Evolutionary conservation across 352 stramenopile species (phyloP), one percentile per base, ranked within the genome.

Genomic region (Phytophthora multivora): DNA sequence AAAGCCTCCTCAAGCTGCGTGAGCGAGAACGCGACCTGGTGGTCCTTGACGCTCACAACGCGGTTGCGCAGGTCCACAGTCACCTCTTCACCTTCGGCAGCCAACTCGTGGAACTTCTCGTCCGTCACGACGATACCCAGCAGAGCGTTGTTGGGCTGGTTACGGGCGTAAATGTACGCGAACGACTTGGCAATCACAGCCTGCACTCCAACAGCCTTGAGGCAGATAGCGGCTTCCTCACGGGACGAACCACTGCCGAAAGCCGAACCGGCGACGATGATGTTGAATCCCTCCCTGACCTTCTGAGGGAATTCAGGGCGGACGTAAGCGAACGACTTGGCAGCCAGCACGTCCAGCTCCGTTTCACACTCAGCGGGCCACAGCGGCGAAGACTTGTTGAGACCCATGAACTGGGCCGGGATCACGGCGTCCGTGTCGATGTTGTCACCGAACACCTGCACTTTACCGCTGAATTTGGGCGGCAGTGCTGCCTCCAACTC

Each of bases 101-200:
- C 82, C n/a, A 89, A 71, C 61, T 88, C 74, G 55, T 93, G 76
- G 59, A 93, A 93, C 58, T 80, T 83, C 36, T 91, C 82, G 59
- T 93, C 82, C 19, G 82, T 91, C 55, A 93, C 80, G 45, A 91
- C 77, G 54, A 93, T 91, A 16, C 84, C 84, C 58, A 93, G 53
- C 53, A 93, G 68, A 30, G 84, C 84, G 38, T 93, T 93, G 73
- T 93, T 93, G 35, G 82, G 82, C 65, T 93, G 84, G 73, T 93
- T 93, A 31, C 84, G 80, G 8, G 84, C 82, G 69, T 93, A 93
- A 47, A 93, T 93, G 67, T 93, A 93, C 21, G 84, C 84, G 62
- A 93, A 93, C 50, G 84, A 93, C 66, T 91, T 91, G 61, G 84
- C 84, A 45, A 93, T 93, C 40, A 93, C 84, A 6, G 84, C 84